Evolutionary conservation across 208 protist species (phyloP), one percentile per base, ranked within the genome.

Genomic region (Wallacemonas rigidus): DNA sequence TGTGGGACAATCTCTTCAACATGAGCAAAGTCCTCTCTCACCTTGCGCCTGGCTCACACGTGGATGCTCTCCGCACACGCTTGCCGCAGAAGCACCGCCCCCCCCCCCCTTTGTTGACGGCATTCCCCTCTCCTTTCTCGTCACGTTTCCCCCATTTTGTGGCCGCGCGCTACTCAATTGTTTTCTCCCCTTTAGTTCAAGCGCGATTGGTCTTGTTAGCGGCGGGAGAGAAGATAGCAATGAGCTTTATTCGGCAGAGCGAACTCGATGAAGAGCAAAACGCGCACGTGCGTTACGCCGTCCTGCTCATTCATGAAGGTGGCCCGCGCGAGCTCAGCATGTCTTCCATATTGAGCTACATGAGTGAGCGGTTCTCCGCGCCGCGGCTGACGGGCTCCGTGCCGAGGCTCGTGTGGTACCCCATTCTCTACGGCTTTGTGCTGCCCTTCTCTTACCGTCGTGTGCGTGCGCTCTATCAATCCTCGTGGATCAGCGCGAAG

Each of bases 241-340:
- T 65, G 60, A 65, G 60, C 1, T 38, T 65, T 26, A 65, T 65
- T 48, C 60, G 60, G 8, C 38, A 65, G 17, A 50, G 50, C 60
- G 60, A 65, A 17, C 43, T 65, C 11, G 60, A 65, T 15, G 60
- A 65, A 38, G 38, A 45, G 58, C 74, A 81, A 39, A 86, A 86
- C 67, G 75, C 74, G 38, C 63, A 69, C 1, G 56, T 50, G 3
- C 81, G 72, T 11, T 83, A 80, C 38, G 77, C 56, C 40, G 69
- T 89, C 0, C 69, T 86, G 43, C 69, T 89, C 39, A 40, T 89
- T 15, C 74, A 75, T 67, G 69, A 74, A 39, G 84, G 81, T 5
- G 77, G 74, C 1, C 83, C 77, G 14, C 61, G 72, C 54, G 75
- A 77, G 48, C 68, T 82, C 12, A 60, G 38, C 11, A 57, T 53